A percentile compares a stretch with the other conserved stretches of the same genome.
These are phyloP conservation scores for Cryphonectria nitschkei DNA, from an alignment of 2,329 filamentous ascomycete species.

Conservation along the genomic window DNA sequence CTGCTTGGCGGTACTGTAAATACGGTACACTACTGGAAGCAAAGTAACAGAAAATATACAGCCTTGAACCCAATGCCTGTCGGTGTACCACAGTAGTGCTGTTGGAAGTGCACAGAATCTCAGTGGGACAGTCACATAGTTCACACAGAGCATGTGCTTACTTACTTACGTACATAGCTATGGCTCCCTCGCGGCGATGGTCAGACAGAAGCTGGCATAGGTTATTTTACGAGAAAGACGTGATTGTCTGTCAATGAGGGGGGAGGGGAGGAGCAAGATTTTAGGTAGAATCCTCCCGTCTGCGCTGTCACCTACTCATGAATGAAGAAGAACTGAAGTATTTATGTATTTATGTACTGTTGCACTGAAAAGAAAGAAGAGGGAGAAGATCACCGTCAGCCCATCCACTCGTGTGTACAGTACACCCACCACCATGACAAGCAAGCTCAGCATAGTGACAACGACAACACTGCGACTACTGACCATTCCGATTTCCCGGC, in stretches of 20 bases:
- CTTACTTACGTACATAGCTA: background rate
- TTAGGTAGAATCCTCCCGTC: conserved; percentile 1
- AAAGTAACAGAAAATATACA: background rate
- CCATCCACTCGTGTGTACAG: background rate
- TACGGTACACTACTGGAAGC: background rate
- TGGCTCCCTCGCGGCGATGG: background rate
- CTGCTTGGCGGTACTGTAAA: background rate
- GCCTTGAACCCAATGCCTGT: too few species aligned
- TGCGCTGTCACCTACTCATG: background rate
- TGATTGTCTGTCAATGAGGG: background rate
- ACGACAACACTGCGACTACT: background rate
- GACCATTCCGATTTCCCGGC: conserved; percentile 20
- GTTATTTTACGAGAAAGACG: conserved; percentile 9
- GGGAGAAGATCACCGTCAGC: background rate
- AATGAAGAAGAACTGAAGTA: background rate
- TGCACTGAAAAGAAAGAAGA: background rate
- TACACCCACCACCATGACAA: background rate
- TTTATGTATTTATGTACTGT: background rate
- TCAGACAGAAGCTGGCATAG: conserved; percentile 3
- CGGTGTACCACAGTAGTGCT: too few species aligned
- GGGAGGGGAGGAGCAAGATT: background rate
- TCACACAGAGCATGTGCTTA: background rate
- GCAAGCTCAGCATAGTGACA: background rate
- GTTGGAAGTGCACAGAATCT: background rate
- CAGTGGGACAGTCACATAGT: background rate